Percentiles rank a stretch among this genome's conserved stretches.
phyloP scores from a whole-genome alignment of 1,284 basidiomycete genomes.

The Apiotrichum laibachii region DNA sequence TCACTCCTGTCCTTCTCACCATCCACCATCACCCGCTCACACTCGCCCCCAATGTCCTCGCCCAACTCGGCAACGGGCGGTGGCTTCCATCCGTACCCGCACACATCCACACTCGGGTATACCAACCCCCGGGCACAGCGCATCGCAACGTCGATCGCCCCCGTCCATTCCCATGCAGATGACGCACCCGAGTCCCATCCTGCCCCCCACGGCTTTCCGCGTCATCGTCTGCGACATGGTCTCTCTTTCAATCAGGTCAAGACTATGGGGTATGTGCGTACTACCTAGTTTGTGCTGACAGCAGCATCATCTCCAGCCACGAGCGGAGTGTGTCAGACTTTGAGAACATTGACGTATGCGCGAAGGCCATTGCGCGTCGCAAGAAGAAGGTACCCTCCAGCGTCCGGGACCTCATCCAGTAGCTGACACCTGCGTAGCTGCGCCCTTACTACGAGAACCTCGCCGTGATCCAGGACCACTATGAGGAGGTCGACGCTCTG shows the following conservation, averaged over 20 bases:
- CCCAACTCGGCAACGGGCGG: conserved; percentile 1
- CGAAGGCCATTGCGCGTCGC: conserved; percentile 17
- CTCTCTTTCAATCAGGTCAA: conserved; percentile 17
- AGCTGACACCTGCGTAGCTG: conserved; percentile 25
- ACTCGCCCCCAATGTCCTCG: neutral
- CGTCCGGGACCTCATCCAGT: neutral
- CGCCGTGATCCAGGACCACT: conserved; percentile 38
- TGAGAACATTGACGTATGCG: conserved; percentile 13
- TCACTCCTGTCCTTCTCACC: too few relatives aligned
- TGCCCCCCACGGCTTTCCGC: neutral
- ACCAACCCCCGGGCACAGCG: conserved; percentile 10
- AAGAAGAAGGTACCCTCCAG: conserved; percentile 39
- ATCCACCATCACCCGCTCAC: too few relatives aligned
- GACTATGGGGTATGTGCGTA: conserved; percentile 4
- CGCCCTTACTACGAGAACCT: conserved; percentile 45
- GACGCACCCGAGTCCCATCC: neutral
- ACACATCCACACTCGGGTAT: conserved; percentile 12
- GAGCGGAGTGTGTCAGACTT: conserved; percentile 36
- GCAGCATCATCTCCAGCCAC: conserved; percentile 35
- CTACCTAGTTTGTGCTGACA: neutral
- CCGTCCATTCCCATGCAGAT: neutral
- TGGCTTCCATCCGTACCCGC: conserved; percentile 12
- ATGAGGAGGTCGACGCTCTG: conserved; percentile 48
- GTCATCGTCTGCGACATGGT: conserved; percentile 16
- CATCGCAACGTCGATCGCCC: too few relatives aligned